These are phyloP conservation scores for Acephala macrosclerotiorum DNA, from an alignment of 2,329 filamentous ascomycete species.

Conservation along the genomic window DNA sequence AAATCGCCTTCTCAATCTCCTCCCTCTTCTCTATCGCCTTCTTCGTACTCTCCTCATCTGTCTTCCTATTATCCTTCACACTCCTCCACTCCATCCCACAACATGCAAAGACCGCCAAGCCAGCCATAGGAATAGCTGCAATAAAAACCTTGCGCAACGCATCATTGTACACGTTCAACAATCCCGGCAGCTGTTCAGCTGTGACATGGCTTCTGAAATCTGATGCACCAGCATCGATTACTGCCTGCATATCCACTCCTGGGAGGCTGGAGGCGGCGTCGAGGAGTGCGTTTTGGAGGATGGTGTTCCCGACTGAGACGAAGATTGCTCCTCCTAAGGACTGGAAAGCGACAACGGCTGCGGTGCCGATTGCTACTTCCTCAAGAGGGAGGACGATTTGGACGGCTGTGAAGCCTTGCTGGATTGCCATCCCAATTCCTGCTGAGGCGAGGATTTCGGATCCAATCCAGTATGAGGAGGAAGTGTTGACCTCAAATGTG, in stretches of 20 bases:
- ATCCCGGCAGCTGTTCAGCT: conserved; percentile 48
- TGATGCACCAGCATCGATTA: conserved; percentile 47
- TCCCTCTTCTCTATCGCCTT: conserved; percentile 13
- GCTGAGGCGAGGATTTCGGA: conserved; percentile 45
- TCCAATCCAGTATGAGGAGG: conserved; percentile 55
- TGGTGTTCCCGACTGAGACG: conserved; percentile 53
- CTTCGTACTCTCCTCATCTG: conserved; percentile 16
- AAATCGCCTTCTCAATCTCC: conserved; percentile 17
- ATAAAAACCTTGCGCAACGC: conserved; percentile 61
- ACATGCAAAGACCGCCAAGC: conserved; percentile 56
- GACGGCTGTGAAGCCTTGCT: conserved; percentile 40
- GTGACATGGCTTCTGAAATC: conserved; percentile 55
- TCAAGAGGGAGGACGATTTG: conserved; percentile 43
- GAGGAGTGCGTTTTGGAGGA: conserved; percentile 49
- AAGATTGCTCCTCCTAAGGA: conserved; percentile 55
- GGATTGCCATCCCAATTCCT: conserved; percentile 41
- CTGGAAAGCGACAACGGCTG: conserved; percentile 51
- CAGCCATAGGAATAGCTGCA: conserved; percentile 57
- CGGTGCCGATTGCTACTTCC: conserved; percentile 52
- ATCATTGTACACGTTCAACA: conserved; percentile 60
- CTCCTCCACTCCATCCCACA: conserved; percentile 58
- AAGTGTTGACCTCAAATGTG: conserved; percentile 41
- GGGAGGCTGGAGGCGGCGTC: conserved; percentile 26
- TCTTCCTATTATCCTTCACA: conserved; percentile 24
- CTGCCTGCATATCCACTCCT: conserved; percentile 35